Conservation (phyloP, 2,329 filamentous ascomycete genomes). For the Alternaria rosae region DNA sequence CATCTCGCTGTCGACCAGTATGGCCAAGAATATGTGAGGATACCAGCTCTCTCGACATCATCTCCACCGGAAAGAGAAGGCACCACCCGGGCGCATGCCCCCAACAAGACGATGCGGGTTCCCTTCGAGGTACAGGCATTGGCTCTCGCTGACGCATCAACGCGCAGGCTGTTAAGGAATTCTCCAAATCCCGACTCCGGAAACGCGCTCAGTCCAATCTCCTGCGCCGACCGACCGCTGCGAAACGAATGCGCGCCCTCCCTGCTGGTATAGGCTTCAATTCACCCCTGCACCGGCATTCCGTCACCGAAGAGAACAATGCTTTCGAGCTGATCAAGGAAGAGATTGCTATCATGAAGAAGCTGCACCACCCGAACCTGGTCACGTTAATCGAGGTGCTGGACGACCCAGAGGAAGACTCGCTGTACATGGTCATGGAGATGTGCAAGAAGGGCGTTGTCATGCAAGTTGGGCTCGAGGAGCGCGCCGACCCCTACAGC, state of each 20-base stretch:
- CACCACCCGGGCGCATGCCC: background rate
- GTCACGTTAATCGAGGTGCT: conserved; percentile 92
- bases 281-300: conserved; percentile 69
- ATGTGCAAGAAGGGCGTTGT: conserved; percentile 99
- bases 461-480: conserved; percentile 92
- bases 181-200: conserved; percentile 89
- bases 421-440: conserved; percentile 97
- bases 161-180: conserved; percentile 89
- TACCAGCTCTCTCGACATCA: conserved; percentile 28
- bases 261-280: conserved; percentile 65
- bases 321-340: conserved; percentile 88
- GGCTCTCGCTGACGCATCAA: conserved; percentile 39
- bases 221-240: conserved; percentile 68
- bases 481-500: conserved; percentile 80
- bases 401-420: conserved; percentile 94
- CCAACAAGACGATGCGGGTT: conserved; percentile 32
- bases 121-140: conserved; percentile 24
- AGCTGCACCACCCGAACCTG: conserved; percentile 92
- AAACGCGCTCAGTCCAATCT: conserved; percentile 92
- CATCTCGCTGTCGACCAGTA: conserved; percentile 90
- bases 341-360: conserved; percentile 99
- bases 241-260: conserved; percentile 61
- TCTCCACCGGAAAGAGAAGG: conserved; percentile 6
- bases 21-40: conserved; percentile 87
- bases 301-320: conserved; percentile 67